Conservation (phyloP, 139 green algal genomes). For the Haematococcus sp. region DNA sequence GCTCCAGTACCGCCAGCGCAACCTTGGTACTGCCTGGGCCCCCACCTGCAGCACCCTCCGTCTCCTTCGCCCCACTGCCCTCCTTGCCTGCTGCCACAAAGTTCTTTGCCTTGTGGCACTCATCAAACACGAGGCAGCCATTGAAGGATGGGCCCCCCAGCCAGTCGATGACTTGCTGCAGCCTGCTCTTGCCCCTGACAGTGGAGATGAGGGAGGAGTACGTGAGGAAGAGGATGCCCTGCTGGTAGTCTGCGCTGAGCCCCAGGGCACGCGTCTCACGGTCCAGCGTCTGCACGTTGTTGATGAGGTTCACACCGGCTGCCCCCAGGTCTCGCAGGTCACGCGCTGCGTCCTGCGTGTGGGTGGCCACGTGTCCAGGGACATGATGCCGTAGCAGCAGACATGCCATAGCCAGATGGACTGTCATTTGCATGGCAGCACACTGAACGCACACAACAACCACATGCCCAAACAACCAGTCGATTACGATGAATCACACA, state of each 20-base stretch:
- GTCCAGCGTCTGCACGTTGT: slow-evolving; percentile 67
- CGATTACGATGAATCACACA: no score
- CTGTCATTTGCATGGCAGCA: no score
- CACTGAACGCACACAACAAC: no score
- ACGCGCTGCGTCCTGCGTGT: background rate
- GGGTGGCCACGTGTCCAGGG: background rate
- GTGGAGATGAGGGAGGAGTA: slow-evolving; percentile 73
- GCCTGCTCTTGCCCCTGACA: slow-evolving; percentile 31
- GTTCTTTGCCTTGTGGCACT: slow-evolving; percentile 86
- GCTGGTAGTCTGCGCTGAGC: slow-evolving; percentile 69
- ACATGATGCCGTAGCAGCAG: background rate
- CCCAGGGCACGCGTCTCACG: slow-evolving; percentile 54
- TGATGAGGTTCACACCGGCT: slow-evolving; percentile 72
- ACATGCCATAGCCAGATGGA: background rate
- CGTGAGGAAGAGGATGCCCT: slow-evolving; percentile 87
- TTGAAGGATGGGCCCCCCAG: slow-evolving; percentile 61
- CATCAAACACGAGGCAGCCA: slow-evolving; percentile 77
- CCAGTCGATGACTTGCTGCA: slow-evolving; percentile 60
- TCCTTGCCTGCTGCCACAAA: slow-evolving; percentile 70
- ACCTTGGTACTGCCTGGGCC: slow-evolving; percentile 60
- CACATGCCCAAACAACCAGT: no score
- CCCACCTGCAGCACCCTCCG: no score
- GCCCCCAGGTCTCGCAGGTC: slow-evolving; percentile 57
- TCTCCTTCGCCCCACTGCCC: background rate
- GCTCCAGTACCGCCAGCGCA: slow-evolving; percentile 59